Base-by-base conservation (phyloP, 306 rosid genomes). In the Pyrus bretschneideri region DNA sequence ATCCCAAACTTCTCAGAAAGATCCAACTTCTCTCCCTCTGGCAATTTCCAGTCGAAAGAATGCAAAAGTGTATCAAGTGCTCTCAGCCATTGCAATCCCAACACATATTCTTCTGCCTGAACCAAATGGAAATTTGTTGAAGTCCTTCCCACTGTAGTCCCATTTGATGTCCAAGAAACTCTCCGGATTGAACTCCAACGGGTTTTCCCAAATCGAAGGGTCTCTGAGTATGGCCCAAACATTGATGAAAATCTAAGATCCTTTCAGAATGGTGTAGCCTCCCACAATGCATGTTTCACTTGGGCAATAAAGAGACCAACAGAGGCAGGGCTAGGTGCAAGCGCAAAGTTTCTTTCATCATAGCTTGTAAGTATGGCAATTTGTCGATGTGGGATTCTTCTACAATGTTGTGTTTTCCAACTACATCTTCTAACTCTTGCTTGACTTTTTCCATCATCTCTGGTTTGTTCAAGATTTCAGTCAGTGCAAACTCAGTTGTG, bases 181-280 rank as follows among this genome's bases (percentile, higher is more conserved):
- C 23, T 81, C 33, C 2, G 96, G 98, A 6, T 89, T 87, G 62
- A 93, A 93, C 63, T 82, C 78, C 7, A 89, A 69, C 1, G 93
- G 93, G 3, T 76, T 83, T 2, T 89, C 86, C 97, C 97, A 93
- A 42, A 74, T 25, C 0, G 72, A 71, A 78, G 92, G 88, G 76
- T 91, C 93, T 72, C 94, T 89, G 2, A 89, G 98, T 27, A 87
- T 88, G 3, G 96, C 93, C 96, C 98, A 93, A 1, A 86, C 90
- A 1, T 91, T 93, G 14, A 93, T 15, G 17, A 91, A 82, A 19
- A 91, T 81, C 2, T 84, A 49, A 45, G 87, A 75, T 0, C 96
- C 93, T 76, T 86, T 67, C 2, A 93, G 97, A 23, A 93, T 75
- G 1, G 87, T 78, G 86, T 87, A 90, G 23, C 88, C 91, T 64